Percentiles rank a stretch among this genome's conserved stretches.
Conservation (phyloP, 75 land plant species). For the Adiantum capillusveneris region DNA sequence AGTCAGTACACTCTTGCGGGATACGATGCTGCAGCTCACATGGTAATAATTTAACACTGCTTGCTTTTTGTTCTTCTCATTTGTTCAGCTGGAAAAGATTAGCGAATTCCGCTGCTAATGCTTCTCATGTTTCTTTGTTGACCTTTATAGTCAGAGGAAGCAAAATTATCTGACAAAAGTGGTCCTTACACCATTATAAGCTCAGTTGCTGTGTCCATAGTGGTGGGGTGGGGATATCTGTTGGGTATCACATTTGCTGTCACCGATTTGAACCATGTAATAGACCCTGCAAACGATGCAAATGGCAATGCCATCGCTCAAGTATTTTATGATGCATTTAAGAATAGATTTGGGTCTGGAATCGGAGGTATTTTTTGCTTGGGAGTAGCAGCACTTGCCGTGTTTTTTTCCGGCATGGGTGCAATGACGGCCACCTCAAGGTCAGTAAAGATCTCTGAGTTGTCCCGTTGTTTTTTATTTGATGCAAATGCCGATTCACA, state of each 20-base stretch:
- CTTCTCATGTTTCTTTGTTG: neutral
- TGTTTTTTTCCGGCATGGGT: slow-evolving; percentile 87
- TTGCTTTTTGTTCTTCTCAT: neutral
- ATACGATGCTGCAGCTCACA: slow-evolving; percentile 91
- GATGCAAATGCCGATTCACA: neutral
- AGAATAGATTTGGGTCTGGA: slow-evolving; percentile 70
- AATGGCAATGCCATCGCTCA: slow-evolving; percentile 89
- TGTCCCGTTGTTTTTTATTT: neutral
- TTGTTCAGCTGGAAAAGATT: neutral
- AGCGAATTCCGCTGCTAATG: neutral
- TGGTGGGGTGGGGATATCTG: slow-evolving; percentile 79
- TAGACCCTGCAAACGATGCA: slow-evolving; percentile 60
- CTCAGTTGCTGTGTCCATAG: slow-evolving; percentile 52
- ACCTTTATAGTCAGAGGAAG: slow-evolving; percentile 68
- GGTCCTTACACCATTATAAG: slow-evolving; percentile 79
- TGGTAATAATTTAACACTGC: slow-evolving; percentile 36
- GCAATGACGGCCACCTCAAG: slow-evolving; percentile 91
- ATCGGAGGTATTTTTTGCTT: slow-evolving; percentile 83
- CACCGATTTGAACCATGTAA: slow-evolving; percentile 46
- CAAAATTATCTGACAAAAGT: slow-evolving; percentile 70
- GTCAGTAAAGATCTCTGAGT: slow-evolving; percentile 16
- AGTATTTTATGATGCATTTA: slow-evolving; percentile 72
- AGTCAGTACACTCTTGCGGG: slow-evolving; percentile 88
- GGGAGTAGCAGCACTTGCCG: slow-evolving; percentile 60
- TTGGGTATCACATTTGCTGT: slow-evolving; percentile 89